Evolutionary conservation across 2,329 filamentous ascomycete genomes (phyloP).

Genomic region (Aspergillus melleus): DNA sequence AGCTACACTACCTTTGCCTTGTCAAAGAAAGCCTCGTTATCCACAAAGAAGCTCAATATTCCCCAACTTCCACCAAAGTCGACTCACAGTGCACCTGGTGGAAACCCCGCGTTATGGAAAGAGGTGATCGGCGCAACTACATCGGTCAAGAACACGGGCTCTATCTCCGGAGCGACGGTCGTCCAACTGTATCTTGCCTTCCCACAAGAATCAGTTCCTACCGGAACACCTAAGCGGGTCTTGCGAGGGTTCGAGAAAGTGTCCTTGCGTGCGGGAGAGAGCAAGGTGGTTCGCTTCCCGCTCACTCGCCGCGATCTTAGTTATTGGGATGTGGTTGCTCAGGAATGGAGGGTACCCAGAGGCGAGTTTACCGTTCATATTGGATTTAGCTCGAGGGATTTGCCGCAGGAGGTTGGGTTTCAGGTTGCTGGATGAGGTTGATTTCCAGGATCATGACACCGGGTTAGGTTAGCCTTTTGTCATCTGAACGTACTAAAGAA

Average conservation of each 20-base stretch:
- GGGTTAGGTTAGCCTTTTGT: too few relatives aligned
- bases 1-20: constrained; percentile 28
- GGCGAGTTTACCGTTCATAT: constrained; percentile 26
- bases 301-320: constrained; percentile 43
- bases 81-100: constrained; percentile 38
- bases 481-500: too few relatives aligned
- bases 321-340: constrained; percentile 35
- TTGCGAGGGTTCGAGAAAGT: constrained; percentile 57
- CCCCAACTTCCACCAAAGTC: background rate
- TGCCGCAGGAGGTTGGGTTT: background rate
- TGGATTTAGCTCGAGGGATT: constrained; percentile 11
- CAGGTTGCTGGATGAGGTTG: too few relatives aligned
- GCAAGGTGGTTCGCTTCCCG: constrained; percentile 44
- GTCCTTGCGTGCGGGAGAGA: constrained; percentile 43
- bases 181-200: constrained; percentile 57
- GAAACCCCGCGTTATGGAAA: constrained; percentile 57
- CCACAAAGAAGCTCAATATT: background rate
- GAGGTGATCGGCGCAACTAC: constrained; percentile 51
- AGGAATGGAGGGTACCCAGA: constrained; percentile 35
- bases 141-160: constrained; percentile 54
- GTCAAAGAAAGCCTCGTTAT: background rate
- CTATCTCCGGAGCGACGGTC: constrained; percentile 49
- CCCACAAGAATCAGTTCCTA: constrained; percentile 30
- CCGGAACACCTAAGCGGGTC: constrained; percentile 32
- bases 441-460: too few relatives aligned